Percentiles rank a stretch among this genome's conserved stretches.
phyloP scores from a whole-genome alignment of 2,329 filamentous ascomycete species.

The Alternaria brassicae region DNA sequence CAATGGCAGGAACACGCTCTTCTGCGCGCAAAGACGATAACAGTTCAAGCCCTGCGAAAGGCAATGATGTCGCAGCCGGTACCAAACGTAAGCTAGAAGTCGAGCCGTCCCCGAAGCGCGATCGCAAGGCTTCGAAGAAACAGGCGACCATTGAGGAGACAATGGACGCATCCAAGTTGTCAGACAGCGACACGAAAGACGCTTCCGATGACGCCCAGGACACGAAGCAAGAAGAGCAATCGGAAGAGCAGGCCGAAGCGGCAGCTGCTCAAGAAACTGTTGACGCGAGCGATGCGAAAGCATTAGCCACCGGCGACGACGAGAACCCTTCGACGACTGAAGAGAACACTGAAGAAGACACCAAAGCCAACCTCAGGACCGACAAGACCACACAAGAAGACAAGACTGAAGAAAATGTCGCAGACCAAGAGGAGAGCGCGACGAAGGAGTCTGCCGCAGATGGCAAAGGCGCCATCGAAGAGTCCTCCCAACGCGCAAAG shows the following conservation, averaged over 20 bases:
- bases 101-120: slow-evolving; percentile 51
- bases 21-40: slow-evolving; percentile 28
- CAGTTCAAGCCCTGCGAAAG: slow-evolving; percentile 31
- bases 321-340: slow-evolving; percentile 10
- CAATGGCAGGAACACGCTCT: slow-evolving; percentile 42
- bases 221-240: slow-evolving; percentile 17
- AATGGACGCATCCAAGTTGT: slow-evolving; percentile 50
- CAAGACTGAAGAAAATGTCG: background rate
- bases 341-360: background rate
- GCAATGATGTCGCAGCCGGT: slow-evolving; percentile 43
- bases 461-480: slow-evolving; percentile 51
- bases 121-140: slow-evolving; percentile 53
- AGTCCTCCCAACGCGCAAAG: slow-evolving; percentile 60
- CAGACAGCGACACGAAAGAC: slow-evolving; percentile 39
- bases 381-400: slow-evolving; percentile 7
- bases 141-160: slow-evolving; percentile 64
- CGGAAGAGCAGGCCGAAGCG: slow-evolving; percentile 16
- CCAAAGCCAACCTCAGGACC: slow-evolving; percentile 8
- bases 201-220: slow-evolving; percentile 13
- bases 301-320: slow-evolving; percentile 30
- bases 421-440: slow-evolving; percentile 12
- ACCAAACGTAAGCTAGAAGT: slow-evolving; percentile 52
- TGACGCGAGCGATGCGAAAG: slow-evolving; percentile 22
- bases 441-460: slow-evolving; percentile 34
- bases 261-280: slow-evolving; percentile 2